These are phyloP conservation scores for Didymosphaeria variabile DNA, from an alignment of 2,329 filamentous ascomycete genomes.

Conservation along the genomic window DNA sequence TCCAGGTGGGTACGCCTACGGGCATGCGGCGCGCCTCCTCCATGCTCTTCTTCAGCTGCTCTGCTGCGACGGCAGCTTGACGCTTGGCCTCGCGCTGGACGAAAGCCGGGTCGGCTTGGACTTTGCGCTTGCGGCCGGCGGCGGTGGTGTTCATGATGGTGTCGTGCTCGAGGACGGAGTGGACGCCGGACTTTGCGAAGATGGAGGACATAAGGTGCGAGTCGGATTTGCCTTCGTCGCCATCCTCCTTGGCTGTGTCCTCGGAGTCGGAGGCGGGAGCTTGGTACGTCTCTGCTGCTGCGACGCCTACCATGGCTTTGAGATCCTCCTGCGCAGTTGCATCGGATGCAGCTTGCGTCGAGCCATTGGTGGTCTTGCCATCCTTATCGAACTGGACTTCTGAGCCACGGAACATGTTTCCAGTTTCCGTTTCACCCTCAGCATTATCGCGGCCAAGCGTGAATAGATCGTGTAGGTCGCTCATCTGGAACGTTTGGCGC, in stretches of 20 bases:
- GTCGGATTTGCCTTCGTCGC: slow-evolving; percentile 37
- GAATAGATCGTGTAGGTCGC: slow-evolving; percentile 92
- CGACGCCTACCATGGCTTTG: slow-evolving; percentile 53
- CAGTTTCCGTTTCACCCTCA: slow-evolving; percentile 80
- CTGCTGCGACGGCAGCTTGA: slow-evolving; percentile 79
- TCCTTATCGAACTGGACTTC: slow-evolving; percentile 70
- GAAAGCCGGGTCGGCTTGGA: slow-evolving; percentile 78
- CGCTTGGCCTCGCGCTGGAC: slow-evolving; percentile 83
- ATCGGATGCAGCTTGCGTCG: slow-evolving; percentile 26
- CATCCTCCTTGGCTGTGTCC: slow-evolving; percentile 29
- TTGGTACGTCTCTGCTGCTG: slow-evolving; percentile 55
- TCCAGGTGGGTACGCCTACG: slow-evolving; percentile 92
- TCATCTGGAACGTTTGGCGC: slow-evolving; percentile 86
- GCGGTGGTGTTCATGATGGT: slow-evolving; percentile 70
- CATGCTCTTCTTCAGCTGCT: slow-evolving; percentile 75
- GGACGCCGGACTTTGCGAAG: slow-evolving; percentile 84
- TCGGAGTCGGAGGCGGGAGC: slow-evolving; percentile 37
- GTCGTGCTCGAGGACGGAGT: slow-evolving; percentile 93
- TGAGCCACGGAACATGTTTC: slow-evolving; percentile 85
- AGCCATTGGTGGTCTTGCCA: slow-evolving; percentile 27
- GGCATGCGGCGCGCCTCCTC: slow-evolving; percentile 77
- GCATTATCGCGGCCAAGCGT: slow-evolving; percentile 71
- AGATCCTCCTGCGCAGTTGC: slow-evolving; percentile 40
- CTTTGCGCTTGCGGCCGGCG: slow-evolving; percentile 65
- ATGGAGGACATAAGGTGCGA: slow-evolving; percentile 87